phyloP scores from a whole-genome alignment of 192 early-diverging fungal species.

The Coemansia sp. region DNA sequence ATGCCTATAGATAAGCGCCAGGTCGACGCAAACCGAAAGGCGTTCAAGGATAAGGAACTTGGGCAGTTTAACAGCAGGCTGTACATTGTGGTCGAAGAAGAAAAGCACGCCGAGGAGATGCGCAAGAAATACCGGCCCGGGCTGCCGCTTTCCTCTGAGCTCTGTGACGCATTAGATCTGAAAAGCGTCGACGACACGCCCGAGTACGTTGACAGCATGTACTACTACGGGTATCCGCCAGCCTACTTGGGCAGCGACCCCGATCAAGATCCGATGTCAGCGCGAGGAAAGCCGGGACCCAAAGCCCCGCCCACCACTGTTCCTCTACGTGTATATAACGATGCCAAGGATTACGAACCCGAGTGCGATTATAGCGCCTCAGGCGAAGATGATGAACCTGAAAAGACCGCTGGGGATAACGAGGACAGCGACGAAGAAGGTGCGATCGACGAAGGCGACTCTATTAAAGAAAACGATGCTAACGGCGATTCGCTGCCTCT shows the following conservation, averaged over 20 bases:
- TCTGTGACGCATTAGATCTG: conserved; percentile 34
- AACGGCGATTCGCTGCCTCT: background rate
- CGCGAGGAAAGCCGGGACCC: background rate
- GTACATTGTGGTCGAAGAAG: conserved; percentile 33
- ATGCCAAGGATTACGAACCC: conserved; percentile 22
- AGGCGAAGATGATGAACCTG: background rate
- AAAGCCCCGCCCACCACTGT: conserved; percentile 15
- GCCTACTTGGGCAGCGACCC: conserved; percentile 33
- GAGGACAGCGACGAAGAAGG: conserved; percentile 34
- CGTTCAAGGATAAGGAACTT: conserved; percentile 28
- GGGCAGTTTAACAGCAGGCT: conserved; percentile 33
- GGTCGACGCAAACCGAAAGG: conserved; percentile 30
- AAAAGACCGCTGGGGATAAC: background rate
- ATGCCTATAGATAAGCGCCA: conserved; percentile 25
- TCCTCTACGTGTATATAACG: conserved; percentile 28
- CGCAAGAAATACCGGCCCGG: conserved; percentile 35
- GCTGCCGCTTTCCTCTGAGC: conserved; percentile 32
- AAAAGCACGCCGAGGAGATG: conserved; percentile 28
- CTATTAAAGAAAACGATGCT: background rate
- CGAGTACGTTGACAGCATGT: conserved; percentile 38
- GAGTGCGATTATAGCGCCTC: background rate
- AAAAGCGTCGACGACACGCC: conserved; percentile 24
- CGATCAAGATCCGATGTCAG: conserved; percentile 36
- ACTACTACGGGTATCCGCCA: conserved; percentile 40
- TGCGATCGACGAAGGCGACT: conserved; percentile 19